phyloP scores from a whole-genome alignment of 2,329 filamentous ascomycete genomes.

The Lachnellula cervina region DNA sequence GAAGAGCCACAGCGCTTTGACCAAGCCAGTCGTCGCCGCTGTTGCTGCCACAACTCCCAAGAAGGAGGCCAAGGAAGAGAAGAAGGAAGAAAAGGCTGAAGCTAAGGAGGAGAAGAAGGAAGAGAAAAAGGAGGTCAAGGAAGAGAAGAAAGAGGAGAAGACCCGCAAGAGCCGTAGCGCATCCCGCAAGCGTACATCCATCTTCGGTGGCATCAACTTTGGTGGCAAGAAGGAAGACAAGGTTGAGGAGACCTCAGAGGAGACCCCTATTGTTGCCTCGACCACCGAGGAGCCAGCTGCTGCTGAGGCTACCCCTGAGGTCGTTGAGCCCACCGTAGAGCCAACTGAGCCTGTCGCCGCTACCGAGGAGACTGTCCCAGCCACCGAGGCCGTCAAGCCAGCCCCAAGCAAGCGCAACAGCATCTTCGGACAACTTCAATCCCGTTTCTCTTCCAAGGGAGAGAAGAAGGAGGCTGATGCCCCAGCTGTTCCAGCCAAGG shows the following conservation, averaged over 20 bases:
- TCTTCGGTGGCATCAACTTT: constrained; percentile 52
- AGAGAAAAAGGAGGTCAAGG: constrained; percentile 26
- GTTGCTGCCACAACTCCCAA: constrained; percentile 31
- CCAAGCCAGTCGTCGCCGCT: constrained; percentile 39
- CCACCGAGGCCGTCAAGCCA: constrained; percentile 38
- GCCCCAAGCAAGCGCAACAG: constrained; percentile 30
- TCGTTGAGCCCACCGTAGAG: constrained; percentile 26
- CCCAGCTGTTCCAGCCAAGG: constrained; percentile 29
- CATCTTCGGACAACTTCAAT: constrained; percentile 31
- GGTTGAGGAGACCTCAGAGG: constrained; percentile 31
- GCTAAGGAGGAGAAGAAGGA: constrained; percentile 33
- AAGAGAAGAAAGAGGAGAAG: constrained; percentile 45
- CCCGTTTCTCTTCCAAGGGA: constrained; percentile 26
- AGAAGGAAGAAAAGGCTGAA: constrained; percentile 46
- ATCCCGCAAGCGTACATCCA: constrained; percentile 61
- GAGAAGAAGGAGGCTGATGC: constrained; percentile 29
- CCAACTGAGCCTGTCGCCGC: constrained; percentile 24
- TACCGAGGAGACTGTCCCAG: constrained; percentile 38
- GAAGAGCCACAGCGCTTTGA: constrained; percentile 37
- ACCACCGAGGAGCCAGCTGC: constrained; percentile 16
- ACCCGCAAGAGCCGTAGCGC: constrained; percentile 58
- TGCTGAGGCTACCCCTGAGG: constrained; percentile 24
- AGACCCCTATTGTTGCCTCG: constrained; percentile 36
- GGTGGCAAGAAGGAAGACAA: constrained; percentile 34
- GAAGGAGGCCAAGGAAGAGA: constrained; percentile 33